Percentiles rank a stretch among this genome's conserved stretches.
These are phyloP conservation scores for Sporisorium reilianum DNA, from an alignment of 1,284 basidiomycete species.

Conservation along the genomic window DNA sequence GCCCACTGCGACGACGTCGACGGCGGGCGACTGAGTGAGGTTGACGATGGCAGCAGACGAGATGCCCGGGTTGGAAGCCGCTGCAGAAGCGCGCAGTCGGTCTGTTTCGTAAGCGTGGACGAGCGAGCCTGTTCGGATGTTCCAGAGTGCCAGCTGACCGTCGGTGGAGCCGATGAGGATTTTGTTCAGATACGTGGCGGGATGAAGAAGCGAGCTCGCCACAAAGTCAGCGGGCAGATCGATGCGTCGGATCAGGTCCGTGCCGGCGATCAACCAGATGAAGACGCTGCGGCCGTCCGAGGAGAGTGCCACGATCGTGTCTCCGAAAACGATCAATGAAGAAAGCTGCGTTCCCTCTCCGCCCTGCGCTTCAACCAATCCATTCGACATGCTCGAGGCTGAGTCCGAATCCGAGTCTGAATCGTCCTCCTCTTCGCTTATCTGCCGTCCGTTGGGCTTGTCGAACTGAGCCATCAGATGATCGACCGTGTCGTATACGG, in stretches of 20 bases:
- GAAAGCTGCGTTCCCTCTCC: constrained; percentile 42
- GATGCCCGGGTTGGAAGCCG: constrained; percentile 53
- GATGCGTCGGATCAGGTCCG: constrained; percentile 43
- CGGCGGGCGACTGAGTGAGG: constrained; percentile 90
- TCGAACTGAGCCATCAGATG: constrained; percentile 33
- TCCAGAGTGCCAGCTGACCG: constrained; percentile 93
- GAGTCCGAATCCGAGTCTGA: constrained; percentile 25
- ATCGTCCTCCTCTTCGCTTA: constrained; percentile 8
- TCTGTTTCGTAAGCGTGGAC: constrained; percentile 71
- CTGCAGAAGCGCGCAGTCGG: constrained; percentile 34
- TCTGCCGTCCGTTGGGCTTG: constrained; percentile 23
- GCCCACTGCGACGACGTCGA: constrained; percentile 93
- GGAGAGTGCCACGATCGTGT: constrained; percentile 71
- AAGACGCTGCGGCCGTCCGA: constrained; percentile 84
- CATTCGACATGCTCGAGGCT: constrained; percentile 6
- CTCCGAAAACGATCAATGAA: constrained; percentile 61
- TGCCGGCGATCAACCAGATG: constrained; percentile 76
- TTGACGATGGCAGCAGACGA: constrained; percentile 70
- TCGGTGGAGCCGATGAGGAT: constrained; percentile 85
- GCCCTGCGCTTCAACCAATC: constrained; percentile 1
- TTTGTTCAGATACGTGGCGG: constrained; percentile 97
- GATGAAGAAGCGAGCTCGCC: constrained; percentile 86
- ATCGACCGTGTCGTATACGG: constrained; percentile 49
- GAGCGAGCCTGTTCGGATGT: constrained; percentile 76
- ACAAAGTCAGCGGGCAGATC: constrained; percentile 74